Conservation (phyloP, 495 filamentous ascomycete species). For the Hypoxylon perforatum region DNA sequence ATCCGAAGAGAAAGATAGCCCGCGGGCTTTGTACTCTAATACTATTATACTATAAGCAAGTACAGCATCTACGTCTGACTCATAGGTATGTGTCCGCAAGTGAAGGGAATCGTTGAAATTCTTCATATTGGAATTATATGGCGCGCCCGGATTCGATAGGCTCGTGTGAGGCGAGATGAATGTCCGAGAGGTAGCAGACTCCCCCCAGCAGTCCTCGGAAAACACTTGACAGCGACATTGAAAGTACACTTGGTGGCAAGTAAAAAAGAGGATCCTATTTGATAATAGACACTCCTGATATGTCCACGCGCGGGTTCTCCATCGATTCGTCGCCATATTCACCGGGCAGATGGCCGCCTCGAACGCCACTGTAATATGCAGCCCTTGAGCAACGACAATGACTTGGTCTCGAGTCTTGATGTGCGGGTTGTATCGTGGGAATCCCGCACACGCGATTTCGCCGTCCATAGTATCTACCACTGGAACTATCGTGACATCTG, state of each 20-base stretch:
- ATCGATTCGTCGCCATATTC: not conserved
- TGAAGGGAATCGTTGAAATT: not conserved
- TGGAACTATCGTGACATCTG: slow-evolving; percentile 6
- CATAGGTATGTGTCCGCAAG: not conserved
- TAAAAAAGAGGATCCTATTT: slow-evolving; percentile 4
- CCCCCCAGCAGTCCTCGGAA: slow-evolving; percentile 37
- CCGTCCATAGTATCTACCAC: not conserved
- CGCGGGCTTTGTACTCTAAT: not conserved
- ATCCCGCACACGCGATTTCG: not conserved
- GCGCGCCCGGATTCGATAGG: slow-evolving; percentile 1
- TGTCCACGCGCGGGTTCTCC: slow-evolving; percentile 14
- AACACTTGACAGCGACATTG: slow-evolving; percentile 46
- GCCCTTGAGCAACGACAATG: not conserved
- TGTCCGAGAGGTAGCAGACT: not conserved
- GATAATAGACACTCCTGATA: slow-evolving; percentile 13
- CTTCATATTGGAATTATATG: not conserved
- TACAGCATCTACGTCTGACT: not conserved
- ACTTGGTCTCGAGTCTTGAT: not conserved
- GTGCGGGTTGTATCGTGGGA: slow-evolving; percentile 12
- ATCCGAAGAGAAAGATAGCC: not conserved
- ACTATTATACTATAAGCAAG: not conserved
- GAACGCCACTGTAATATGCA: not conserved
- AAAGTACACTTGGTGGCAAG: slow-evolving; percentile 11
- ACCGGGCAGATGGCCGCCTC: not conserved
- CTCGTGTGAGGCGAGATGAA: not conserved